Conservation (phyloP, 2,329 filamentous ascomycete genomes). For the Ascochyta koolunga region DNA sequence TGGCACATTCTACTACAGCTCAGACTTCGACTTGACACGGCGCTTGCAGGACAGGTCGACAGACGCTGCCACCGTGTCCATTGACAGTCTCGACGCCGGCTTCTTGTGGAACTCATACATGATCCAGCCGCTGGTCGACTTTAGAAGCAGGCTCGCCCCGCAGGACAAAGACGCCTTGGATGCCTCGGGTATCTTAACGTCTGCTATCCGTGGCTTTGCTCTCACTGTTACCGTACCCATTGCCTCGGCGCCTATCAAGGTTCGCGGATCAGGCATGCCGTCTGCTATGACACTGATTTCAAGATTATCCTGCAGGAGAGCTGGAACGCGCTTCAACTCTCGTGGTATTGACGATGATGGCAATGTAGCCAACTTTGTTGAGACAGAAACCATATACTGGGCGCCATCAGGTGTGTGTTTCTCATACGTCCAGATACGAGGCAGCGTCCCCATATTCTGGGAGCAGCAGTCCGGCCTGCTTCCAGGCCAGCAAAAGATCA, state of each 20-base stretch:
- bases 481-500: slow-evolving; percentile 93
- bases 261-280: slow-evolving; percentile 71
- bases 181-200: slow-evolving; percentile 84
- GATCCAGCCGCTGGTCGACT: slow-evolving; percentile 90
- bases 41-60: slow-evolving; percentile 86
- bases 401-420: slow-evolving; percentile 78
- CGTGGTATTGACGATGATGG: slow-evolving; percentile 97
- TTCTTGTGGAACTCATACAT: slow-evolving; percentile 99
- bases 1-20: slow-evolving; percentile 96
- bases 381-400: slow-evolving; percentile 93
- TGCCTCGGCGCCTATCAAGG: slow-evolving; percentile 71
- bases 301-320: slow-evolving; percentile 84
- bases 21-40: slow-evolving; percentile 97
- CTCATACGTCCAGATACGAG: slow-evolving; percentile 90
- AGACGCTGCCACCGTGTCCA: slow-evolving; percentile 80
- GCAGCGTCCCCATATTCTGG: slow-evolving; percentile 96
- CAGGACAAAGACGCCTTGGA: slow-evolving; percentile 82
- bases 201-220: slow-evolving; percentile 91
- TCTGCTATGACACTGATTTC: slow-evolving; percentile 90
- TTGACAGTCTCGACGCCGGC: slow-evolving; percentile 89
- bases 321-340: slow-evolving; percentile 96
- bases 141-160: slow-evolving; percentile 78
- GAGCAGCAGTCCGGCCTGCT: slow-evolving; percentile 88
- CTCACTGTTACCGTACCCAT: slow-evolving; percentile 84
- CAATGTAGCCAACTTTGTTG: slow-evolving; percentile 98